These are phyloP conservation scores for Agaricales sp. DNA, from an alignment of 1,284 basidiomycete species.

Conservation along the genomic window DNA sequence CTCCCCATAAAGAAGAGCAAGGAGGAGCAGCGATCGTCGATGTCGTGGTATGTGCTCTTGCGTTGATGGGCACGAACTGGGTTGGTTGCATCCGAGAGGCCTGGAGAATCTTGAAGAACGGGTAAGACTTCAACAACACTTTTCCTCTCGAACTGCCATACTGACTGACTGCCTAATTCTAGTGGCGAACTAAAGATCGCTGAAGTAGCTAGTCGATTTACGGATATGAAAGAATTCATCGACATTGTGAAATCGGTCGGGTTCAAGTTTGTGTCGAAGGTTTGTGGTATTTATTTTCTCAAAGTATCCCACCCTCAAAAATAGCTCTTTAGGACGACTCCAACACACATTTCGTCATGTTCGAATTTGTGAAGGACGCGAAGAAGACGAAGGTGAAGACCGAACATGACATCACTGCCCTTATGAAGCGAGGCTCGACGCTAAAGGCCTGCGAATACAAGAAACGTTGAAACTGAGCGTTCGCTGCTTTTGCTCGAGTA, in stretches of 20 bases:
- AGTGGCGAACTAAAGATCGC: constrained; percentile 89
- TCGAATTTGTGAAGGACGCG: constrained; percentile 70
- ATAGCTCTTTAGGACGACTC: constrained; percentile 48
- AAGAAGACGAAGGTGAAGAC: constrained; percentile 37
- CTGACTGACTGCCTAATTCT: constrained; percentile 8
- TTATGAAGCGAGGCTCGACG: constrained; percentile 37
- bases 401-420: constrained; percentile 42
- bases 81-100: constrained; percentile 82
- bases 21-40: constrained; percentile 76
- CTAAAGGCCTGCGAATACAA: constrained; percentile 98
- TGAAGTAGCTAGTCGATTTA: constrained; percentile 90
- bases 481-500: too few relatives aligned
- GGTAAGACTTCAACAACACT: constrained; percentile 38
- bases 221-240: constrained; percentile 67
- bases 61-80: constrained; percentile 98
- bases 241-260: constrained; percentile 67
- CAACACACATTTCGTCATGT: constrained; percentile 85
- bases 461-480: constrained; percentile 74
- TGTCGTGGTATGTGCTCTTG: constrained; percentile 87
- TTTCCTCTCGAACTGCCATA: too few relatives aligned
- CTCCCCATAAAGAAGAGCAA: constrained; percentile 29
- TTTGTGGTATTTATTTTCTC: constrained; percentile 22
- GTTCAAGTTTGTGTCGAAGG: constrained; percentile 71
- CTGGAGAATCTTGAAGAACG: constrained; percentile 73
- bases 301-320: too few relatives aligned